Base-by-base conservation (phyloP, 805 yeast species). In the Candida koratica region DNA sequence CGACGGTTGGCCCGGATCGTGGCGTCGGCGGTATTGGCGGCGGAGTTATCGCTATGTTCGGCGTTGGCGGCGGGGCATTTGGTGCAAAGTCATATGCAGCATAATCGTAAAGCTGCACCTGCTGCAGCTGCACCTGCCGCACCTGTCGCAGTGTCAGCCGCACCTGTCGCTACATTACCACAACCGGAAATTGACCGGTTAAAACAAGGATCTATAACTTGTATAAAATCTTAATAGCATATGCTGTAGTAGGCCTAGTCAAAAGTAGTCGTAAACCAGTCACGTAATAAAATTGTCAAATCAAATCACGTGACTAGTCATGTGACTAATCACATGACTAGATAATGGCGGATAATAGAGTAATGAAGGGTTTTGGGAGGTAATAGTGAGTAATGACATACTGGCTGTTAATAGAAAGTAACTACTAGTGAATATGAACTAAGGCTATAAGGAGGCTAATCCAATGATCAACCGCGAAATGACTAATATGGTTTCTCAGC, bases 31-130 rank as follows among this genome's bases (percentile, higher is more conserved):
- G 98, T 93, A 13, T 75, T 93, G 50, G 96, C 97, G 0, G 97
- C 96, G 28, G 99, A 93, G 61, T 72, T 93, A 38, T 90, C 97
- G 2, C 73, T 93, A 49, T 84, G 95, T 65, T 75, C 96, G 32
- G 99, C 99, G 1, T 76, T 93, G 47, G 97, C 97, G 7, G 97
- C 97, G 18, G 99, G 99, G 32, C 99, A 93, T 65, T 74, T 93
- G 51, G 99, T 93, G 25, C 95, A 87, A 69, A 83, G 95, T 48
- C 99, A 93, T 63, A 93, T 93, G 98, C 80, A 79, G 41, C 96
- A 84, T 56, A 93, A 93, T 70, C 81, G 98, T 61, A 73, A 77
- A 40, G 72, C 74, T 10, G 61, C 75, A 4, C 48, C 60, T 10
- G 49, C 60, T 8, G 53, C 63, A 4, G 50, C 63, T 10, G 47